phyloP scores from a whole-genome alignment of 106 monocot species.

The Apostasia ramifera region DNA sequence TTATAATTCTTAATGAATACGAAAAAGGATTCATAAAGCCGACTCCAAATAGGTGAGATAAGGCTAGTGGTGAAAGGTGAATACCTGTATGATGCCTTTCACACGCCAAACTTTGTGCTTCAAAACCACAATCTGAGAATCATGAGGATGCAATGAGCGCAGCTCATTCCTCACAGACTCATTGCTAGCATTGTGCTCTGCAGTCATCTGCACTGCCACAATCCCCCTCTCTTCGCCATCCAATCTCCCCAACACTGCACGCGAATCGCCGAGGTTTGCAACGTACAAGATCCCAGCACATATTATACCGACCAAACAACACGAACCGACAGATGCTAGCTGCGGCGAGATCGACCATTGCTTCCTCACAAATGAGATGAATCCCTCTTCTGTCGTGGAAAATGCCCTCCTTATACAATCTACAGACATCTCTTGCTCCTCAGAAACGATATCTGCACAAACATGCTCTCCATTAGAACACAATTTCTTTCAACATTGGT shows the following conservation, averaged over 20 bases:
- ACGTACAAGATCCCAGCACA: conserved; percentile 44
- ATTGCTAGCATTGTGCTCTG: conserved; percentile 57
- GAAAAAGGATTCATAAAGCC: too few relatives aligned
- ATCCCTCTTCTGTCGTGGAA: conserved; percentile 56
- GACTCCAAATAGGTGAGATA: too few relatives aligned
- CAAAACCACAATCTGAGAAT: conserved; percentile 71
- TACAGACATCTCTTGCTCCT: conserved; percentile 7
- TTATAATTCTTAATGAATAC: too few relatives aligned
- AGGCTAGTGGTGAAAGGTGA: too few relatives aligned
- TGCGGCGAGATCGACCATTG: conserved; percentile 44
- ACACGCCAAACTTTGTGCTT: conserved; percentile 80
- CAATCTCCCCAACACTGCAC: conserved; percentile 57
- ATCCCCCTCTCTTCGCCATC: conserved; percentile 36
- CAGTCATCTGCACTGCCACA: conserved; percentile 57
- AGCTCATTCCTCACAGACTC: conserved; percentile 70
- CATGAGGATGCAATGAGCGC: conserved; percentile 53
- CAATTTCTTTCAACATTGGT: too few relatives aligned
- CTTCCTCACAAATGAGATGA: conserved; percentile 40
- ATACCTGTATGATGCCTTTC: conserved; percentile 82
- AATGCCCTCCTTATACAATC: conserved; percentile 35
- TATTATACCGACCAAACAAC: conserved; percentile 67
- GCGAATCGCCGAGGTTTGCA: conserved; percentile 70
- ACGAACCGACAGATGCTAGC: conserved; percentile 61
- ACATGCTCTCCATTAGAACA: too few relatives aligned
- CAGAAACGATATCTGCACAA: neutral